These are phyloP conservation scores for Bothriochloa decipiens DNA, from an alignment of 176 grass and related monocot species.

Conservation along the genomic window DNA sequence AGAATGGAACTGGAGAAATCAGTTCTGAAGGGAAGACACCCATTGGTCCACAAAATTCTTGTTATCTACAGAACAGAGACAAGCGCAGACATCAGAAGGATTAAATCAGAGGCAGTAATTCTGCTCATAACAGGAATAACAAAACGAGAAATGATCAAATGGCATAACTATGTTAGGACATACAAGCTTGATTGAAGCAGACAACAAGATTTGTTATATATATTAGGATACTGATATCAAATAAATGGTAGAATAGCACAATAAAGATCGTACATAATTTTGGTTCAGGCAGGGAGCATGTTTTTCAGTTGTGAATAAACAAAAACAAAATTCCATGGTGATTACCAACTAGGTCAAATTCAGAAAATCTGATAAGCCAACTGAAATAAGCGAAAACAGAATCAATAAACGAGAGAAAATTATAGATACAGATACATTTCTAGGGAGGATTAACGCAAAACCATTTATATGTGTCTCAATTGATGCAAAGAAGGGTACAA, in stretches of 20 bases:
- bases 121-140: constrained; percentile 6
- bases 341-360: constrained; percentile 7
- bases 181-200: background rate
- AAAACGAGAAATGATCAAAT: background rate
- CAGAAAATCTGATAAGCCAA: background rate
- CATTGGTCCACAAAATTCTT: constrained; percentile 59
- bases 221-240: background rate
- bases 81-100: constrained; percentile 20
- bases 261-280: background rate
- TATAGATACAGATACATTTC: background rate
- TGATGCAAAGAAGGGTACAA: background rate
- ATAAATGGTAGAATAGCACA: background rate
- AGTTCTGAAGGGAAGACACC: constrained; percentile 62
- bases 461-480: background rate
- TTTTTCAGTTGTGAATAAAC: background rate
- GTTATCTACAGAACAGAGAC: constrained; percentile 51
- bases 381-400: background rate
- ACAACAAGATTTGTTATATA: background rate
- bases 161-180: background rate
- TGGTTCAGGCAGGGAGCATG: background rate
- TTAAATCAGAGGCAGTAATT: background rate
- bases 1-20: constrained; percentile 16
- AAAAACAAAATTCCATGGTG: background rate
- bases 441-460: background rate
- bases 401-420: background rate